These are phyloP conservation scores for Pythium biforme DNA, from an alignment of 352 stramenopile genomes.

Conservation along the genomic window DNA sequence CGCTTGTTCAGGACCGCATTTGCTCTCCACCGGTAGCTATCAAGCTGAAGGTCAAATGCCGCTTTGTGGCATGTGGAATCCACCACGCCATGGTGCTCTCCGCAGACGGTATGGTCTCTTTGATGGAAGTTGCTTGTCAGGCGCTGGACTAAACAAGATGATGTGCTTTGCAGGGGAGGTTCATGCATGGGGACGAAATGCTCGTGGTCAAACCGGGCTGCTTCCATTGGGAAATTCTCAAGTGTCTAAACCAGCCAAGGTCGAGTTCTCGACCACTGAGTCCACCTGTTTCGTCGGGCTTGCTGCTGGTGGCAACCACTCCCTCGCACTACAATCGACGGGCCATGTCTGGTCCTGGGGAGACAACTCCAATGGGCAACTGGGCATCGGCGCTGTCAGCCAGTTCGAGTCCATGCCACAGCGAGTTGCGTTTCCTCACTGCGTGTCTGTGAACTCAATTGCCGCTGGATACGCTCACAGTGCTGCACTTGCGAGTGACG, in stretches of 20 bases:
- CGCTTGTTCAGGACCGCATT: neutral
- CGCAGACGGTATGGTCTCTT: slow-evolving; percentile 15
- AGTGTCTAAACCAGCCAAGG: slow-evolving; percentile 23
- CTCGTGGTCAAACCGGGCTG: slow-evolving; percentile 34
- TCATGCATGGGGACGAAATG: slow-evolving; percentile 60
- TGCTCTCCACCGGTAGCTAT: slow-evolving; percentile 17
- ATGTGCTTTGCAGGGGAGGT: slow-evolving; percentile 30
- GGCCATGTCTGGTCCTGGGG: slow-evolving; percentile 64
- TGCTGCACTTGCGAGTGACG: slow-evolving; percentile 36
- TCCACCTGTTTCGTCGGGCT: slow-evolving; percentile 24
- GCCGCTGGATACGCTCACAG: slow-evolving; percentile 59
- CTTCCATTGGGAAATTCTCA: neutral
- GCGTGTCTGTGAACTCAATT: neutral
- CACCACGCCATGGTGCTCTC: slow-evolving; percentile 58
- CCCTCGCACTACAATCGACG: slow-evolving; percentile 43
- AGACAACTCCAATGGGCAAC: slow-evolving; percentile 56
- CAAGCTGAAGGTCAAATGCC: slow-evolving; percentile 31
- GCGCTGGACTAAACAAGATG: too few relatives aligned
- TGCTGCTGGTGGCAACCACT: slow-evolving; percentile 61
- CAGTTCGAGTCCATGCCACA: slow-evolving; percentile 5
- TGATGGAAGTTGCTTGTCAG: neutral
- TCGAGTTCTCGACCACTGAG: slow-evolving; percentile 27
- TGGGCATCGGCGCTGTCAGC: slow-evolving; percentile 32
- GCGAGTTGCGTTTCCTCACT: slow-evolving; percentile 15
- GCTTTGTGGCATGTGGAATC: slow-evolving; percentile 43